Evolutionary conservation across 805 yeast genomes (phyloP).

Genomic region (Ogataea salicorniae): DNA sequence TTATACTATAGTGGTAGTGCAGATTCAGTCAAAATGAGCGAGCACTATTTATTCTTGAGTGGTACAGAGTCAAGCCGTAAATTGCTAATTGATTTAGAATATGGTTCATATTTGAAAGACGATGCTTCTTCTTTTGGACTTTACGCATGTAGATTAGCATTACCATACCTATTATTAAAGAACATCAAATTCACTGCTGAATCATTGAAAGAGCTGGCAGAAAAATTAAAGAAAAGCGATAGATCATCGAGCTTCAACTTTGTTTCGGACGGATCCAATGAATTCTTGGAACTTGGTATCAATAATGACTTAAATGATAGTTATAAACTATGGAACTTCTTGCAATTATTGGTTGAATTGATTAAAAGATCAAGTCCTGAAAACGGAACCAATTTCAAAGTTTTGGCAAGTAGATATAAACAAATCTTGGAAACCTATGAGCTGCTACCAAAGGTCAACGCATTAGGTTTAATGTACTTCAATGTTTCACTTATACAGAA

Average conservation of each 20-base stretch:
- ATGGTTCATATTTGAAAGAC: conserved; percentile 31
- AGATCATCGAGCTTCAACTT: conserved; percentile 11
- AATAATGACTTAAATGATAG: conserved; percentile 22
- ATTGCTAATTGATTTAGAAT: conserved; percentile 31
- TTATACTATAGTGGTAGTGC: conserved; percentile 35
- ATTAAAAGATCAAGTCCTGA: conserved; percentile 43
- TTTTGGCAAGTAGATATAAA: conserved; percentile 40
- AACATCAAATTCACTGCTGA: conserved; percentile 58
- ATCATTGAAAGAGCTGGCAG: conserved; percentile 35
- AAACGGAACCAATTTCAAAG: conserved; percentile 34
- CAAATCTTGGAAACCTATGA: conserved; percentile 15
- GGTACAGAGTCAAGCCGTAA: conserved; percentile 18
- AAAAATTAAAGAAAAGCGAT: conserved; percentile 22
- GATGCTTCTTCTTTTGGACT: conserved; percentile 18
- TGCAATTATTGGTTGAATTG: conserved; percentile 59
- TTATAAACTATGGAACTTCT: conserved; percentile 53
- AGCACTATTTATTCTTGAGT: conserved; percentile 23
- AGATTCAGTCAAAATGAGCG: conserved; percentile 24
- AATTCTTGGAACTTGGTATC: conserved; percentile 30
- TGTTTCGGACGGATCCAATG: conserved; percentile 16
- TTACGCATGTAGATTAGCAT: conserved; percentile 48
- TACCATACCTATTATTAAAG: conserved; percentile 67
- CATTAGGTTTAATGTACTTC: conserved; percentile 27
- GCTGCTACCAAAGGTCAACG: conserved; percentile 22
- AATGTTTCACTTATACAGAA: conserved; percentile 35